phyloP scores from a whole-genome alignment of 139 green algal genomes.

The Tetraselmis chui region DNA sequence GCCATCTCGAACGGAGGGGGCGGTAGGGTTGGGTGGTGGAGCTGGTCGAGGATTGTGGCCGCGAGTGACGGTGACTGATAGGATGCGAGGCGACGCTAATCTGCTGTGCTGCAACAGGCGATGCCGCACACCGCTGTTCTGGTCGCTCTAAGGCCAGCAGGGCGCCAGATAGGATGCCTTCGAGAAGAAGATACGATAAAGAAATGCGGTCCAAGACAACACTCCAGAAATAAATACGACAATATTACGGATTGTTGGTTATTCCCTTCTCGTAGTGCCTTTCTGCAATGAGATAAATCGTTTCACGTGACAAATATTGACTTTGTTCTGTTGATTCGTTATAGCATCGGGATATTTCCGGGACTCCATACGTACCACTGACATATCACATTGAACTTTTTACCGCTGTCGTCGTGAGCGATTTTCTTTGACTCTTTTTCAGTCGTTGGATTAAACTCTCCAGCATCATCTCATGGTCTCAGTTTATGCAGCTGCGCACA shows the following conservation, averaged over 20 bases:
- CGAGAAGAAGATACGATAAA: background rate
- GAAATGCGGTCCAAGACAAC: background rate
- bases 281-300: background rate
- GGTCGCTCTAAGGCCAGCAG: background rate
- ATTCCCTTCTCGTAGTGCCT: no score
- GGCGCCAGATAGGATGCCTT: background rate
- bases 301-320: background rate
- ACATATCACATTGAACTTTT: no score
- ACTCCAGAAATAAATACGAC: background rate
- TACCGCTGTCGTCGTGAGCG: no score
- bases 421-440: background rate
- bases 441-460: background rate
- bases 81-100: no score
- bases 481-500: background rate
- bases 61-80: no score
- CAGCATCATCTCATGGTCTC: background rate
- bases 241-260: background rate
- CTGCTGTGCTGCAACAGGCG: background rate
- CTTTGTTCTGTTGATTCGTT: background rate
- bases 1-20: background rate
- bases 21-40: background rate
- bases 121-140: background rate
- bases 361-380: no score
- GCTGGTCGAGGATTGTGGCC: background rate
- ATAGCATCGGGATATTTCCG: no score